These are phyloP conservation scores for Cordyceps cicadae DNA, from an alignment of 2,329 filamentous ascomycete species.

Conservation along the genomic window DNA sequence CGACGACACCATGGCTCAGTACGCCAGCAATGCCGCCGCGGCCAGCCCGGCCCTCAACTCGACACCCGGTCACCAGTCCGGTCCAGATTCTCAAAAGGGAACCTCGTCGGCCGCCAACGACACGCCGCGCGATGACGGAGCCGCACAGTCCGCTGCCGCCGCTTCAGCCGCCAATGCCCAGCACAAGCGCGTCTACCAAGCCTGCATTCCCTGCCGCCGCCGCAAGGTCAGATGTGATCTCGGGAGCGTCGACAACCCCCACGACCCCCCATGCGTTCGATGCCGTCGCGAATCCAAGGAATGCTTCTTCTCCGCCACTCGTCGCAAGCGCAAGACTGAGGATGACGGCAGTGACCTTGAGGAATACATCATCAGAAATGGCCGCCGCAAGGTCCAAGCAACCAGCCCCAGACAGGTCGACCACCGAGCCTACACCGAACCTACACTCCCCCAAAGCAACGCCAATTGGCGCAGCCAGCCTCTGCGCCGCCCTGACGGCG, in stretches of 20 bases:
- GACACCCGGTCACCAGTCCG: conserved; percentile 4
- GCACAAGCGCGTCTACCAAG: conserved; percentile 56
- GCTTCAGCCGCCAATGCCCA: conserved; percentile 23
- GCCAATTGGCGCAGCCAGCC: conserved; percentile 56
- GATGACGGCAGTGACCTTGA: conserved; percentile 46
- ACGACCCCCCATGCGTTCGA: conserved; percentile 86
- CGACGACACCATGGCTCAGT: conserved; percentile 10
- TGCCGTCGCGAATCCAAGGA: conserved; percentile 93
- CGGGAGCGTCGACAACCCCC: conserved; percentile 80
- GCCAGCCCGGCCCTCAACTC: conserved; percentile 1
- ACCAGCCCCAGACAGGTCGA: conserved; percentile 33
- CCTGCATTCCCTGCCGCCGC: conserved; percentile 53
- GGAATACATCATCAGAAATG: conserved; percentile 66
- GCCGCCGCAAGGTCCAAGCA: conserved; percentile 56
- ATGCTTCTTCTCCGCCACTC: conserved; percentile 91
- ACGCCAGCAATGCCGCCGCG: conserved; percentile 2
- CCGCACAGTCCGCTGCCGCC: conserved; percentile 1
- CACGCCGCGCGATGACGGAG: conserved; percentile 12
- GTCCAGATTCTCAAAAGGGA: conserved; percentile 1
- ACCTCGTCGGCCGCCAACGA: background rate
- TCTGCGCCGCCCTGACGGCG: conserved; percentile 50
- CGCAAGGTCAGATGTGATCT: conserved; percentile 56
- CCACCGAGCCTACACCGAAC: conserved; percentile 39
- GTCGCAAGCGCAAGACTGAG: conserved; percentile 78
- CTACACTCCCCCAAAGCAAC: conserved; percentile 54